These are phyloP conservation scores for Singerocomus inundabilis DNA, from an alignment of 1,284 basidiomycete species.

Conservation along the genomic window DNA sequence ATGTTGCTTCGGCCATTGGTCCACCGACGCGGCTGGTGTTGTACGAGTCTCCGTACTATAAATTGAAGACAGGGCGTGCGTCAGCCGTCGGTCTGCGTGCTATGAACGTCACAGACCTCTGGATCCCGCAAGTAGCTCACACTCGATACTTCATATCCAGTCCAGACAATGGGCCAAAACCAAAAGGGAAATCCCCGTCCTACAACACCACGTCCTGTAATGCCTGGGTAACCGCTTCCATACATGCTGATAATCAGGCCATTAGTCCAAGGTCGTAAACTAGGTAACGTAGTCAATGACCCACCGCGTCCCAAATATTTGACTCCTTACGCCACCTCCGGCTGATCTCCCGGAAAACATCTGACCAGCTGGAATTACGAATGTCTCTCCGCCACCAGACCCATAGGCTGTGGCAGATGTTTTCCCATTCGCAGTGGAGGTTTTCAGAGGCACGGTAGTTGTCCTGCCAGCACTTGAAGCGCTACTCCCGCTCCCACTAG, in stretches of 20 bases:
- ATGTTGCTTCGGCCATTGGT: constrained; percentile 47
- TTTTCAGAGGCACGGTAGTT: constrained; percentile 27
- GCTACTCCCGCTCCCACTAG: too few species aligned
- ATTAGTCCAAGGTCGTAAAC: background rate
- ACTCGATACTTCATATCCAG: background rate
- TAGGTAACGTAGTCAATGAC: constrained; percentile 7
- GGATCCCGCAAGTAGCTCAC: constrained; percentile 18
- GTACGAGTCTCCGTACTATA: constrained; percentile 52
- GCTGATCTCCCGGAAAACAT: constrained; percentile 41
- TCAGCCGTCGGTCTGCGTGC: background rate
- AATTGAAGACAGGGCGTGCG: background rate
- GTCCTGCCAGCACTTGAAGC: constrained; percentile 18
- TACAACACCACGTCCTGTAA: constrained; percentile 26
- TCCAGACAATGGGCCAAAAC: constrained; percentile 39
- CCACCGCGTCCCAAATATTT: constrained; percentile 43
- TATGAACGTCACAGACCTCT: constrained; percentile 18
- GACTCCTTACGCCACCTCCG: constrained; percentile 41
- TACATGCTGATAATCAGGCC: constrained; percentile 28
- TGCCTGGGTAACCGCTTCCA: constrained; percentile 41
- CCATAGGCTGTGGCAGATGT: constrained; percentile 37
- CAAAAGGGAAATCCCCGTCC: constrained; percentile 38
- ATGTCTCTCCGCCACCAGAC: constrained; percentile 34
- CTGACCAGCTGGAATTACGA: constrained; percentile 41
- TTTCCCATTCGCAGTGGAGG: constrained; percentile 28
- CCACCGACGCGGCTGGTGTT: constrained; percentile 63